Base-by-base conservation (phyloP, 2,329 filamentous ascomycete species). In the Pseudogymnoascus sp. region DNA sequence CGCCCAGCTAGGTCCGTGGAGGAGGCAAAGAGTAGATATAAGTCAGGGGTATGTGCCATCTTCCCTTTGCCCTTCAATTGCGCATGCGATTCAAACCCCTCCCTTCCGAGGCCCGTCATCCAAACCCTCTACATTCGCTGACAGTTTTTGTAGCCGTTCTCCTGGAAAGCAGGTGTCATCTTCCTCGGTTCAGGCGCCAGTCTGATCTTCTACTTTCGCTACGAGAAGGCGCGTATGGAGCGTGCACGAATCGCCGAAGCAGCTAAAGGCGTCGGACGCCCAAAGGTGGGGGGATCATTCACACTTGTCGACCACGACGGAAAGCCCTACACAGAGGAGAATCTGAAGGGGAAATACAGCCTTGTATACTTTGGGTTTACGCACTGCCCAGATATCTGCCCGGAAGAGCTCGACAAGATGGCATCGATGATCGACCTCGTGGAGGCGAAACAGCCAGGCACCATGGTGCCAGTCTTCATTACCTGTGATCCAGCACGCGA, bases 401-500 rank as follows among this genome's bases (percentile, higher is more conserved):
- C 95, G 36, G 95, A 99, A 73, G 95, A 99, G 78, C 88, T 99
- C 71, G 95, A 99, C 80, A 99, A 99, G 81, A 97, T 99, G 93
- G 90, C 93, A n/a, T 82, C 83, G 64, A 96, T 97, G 85, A 89
- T 96, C 73, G 92, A 99, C 73, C 80, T 84, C 5, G 82, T 88
- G 50, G 79, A 86, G 69, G 78, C 78, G 60, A 76, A 81, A 70
- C 16, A 38, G 36, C 34, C 59, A 8, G 71, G 73, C 4, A 80
- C 83, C 14, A 60, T 50, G 38, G 21, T 59, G 5, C 73, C 93
- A 28, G 82, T 99, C 64, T 97, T 99, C 76, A 91, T 99, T 69
- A 96, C 92, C 53, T 97, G 95, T 78, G 95, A 99, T 73, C 95
- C 95, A 1, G 93, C 87, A 53, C 88, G 95, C 69, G 95, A 99